Conservation (phyloP, 2,329 filamentous ascomycete genomes). For the Dendryphion nanum region DNA sequence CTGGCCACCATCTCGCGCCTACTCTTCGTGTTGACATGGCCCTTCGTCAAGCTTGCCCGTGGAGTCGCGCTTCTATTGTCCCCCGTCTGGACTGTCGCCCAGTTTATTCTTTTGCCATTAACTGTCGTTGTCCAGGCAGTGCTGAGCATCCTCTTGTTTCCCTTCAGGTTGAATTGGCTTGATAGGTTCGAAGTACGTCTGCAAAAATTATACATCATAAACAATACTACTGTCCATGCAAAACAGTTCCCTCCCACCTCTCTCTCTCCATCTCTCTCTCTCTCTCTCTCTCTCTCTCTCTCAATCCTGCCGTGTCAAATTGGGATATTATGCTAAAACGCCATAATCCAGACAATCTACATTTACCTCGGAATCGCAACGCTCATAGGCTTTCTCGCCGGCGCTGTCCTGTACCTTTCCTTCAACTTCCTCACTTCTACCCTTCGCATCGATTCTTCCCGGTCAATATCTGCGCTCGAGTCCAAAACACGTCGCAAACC, state of each 20-base stretch:
- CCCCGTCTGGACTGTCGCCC: constrained; percentile 49
- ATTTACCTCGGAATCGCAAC: constrained; percentile 65
- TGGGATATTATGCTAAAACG: too few species aligned
- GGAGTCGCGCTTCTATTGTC: constrained; percentile 43
- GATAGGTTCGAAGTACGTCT: constrained; percentile 58
- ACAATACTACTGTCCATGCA: too few species aligned
- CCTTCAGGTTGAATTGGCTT: constrained; percentile 47
- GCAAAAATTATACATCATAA: too few species aligned
- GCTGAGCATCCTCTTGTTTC: constrained; percentile 45
- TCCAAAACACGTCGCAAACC: constrained; percentile 4
- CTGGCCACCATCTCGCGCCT: constrained; percentile 23
- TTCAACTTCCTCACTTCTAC: constrained; percentile 56
- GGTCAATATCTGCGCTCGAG: constrained; percentile 9
- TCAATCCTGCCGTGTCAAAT: too few species aligned
- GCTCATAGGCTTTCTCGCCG: constrained; percentile 64
- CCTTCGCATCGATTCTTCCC: constrained; percentile 42
- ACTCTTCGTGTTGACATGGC: constrained; percentile 37
- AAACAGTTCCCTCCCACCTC: too few species aligned
- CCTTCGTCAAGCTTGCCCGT: constrained; percentile 39
- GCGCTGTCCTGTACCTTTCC: constrained; percentile 57
- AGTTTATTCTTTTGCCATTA: constrained; percentile 52
- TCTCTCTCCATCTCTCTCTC: too few species aligned
- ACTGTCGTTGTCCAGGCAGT: constrained; percentile 46
- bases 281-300: too few species aligned
- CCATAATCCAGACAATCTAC: constrained; percentile 46